Percentiles rank a stretch among this genome's conserved stretches.
Evolutionary conservation across 1,284 basidiomycete species (phyloP).

Genomic region (Serendipita sp.): DNA sequence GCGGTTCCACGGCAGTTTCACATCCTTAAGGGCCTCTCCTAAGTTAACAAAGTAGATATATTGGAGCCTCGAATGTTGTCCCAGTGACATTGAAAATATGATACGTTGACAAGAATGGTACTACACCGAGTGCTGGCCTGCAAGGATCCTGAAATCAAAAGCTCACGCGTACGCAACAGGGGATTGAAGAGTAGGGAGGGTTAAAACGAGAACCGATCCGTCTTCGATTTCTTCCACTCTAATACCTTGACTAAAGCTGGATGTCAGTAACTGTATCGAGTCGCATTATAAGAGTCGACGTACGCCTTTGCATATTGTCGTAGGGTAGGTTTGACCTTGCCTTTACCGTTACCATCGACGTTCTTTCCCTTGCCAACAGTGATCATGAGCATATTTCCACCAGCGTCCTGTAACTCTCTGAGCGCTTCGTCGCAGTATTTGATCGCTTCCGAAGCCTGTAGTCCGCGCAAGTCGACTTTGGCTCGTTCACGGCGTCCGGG

Average conservation of each 20-base stretch:
- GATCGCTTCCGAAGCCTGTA: not conserved
- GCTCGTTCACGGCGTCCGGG: not conserved
- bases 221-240: not conserved
- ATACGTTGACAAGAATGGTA: no score
- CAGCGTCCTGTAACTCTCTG: slow-evolving; percentile 3
- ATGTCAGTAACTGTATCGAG: not conserved
- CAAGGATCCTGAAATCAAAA: not conserved
- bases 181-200: not conserved
- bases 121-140: no score
- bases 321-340: slow-evolving; percentile 1
- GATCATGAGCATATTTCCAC: not conserved
- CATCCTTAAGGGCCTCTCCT: not conserved
- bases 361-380: slow-evolving; percentile 4
- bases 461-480: not conserved
- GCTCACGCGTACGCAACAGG: not conserved
- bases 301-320: not conserved
- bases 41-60: no score
- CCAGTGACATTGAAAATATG: no score
- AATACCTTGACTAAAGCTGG: not conserved
- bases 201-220: not conserved
- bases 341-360: not conserved
- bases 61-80: no score
- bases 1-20: not conserved
- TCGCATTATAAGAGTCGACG: not conserved
- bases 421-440: slow-evolving; percentile 1